phyloP scores from a whole-genome alignment of 495 filamentous ascomycete species.

The Amorphotheca resinae region DNA sequence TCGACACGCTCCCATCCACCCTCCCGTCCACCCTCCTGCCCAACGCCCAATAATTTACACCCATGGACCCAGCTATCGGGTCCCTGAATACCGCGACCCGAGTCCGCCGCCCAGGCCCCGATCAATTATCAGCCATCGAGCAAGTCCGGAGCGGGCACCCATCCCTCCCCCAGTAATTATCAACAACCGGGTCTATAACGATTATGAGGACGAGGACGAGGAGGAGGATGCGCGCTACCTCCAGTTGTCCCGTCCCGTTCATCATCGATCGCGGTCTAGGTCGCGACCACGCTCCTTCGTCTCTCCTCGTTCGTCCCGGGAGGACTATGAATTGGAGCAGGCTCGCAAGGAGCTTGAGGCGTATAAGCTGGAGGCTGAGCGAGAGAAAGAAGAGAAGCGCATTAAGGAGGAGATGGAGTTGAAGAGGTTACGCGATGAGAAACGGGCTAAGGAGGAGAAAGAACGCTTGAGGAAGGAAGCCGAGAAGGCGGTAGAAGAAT shows the following conservation, averaged over 20 bases:
- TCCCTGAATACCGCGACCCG: conserved; percentile 3
- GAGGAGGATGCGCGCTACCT: conserved; percentile 11
- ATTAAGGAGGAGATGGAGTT: conserved; percentile 33
- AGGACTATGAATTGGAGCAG: conserved; percentile 18
- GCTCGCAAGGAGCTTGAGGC: conserved; percentile 18
- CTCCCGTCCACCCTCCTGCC: neutral
- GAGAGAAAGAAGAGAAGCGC: conserved; percentile 29
- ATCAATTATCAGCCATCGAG: conserved; percentile 8
- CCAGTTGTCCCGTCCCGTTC: conserved; percentile 17
- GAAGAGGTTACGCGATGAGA: conserved; percentile 29
- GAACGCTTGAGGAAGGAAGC: conserved; percentile 38
- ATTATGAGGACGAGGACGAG: conserved; percentile 18
- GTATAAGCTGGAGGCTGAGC: conserved; percentile 26
- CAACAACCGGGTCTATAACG: conserved; percentile 35
- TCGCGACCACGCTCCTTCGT: conserved; percentile 17
- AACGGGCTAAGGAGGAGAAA: conserved; percentile 42
- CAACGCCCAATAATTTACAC: neutral
- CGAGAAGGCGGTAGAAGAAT: conserved; percentile 33
- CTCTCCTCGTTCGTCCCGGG: conserved; percentile 17
- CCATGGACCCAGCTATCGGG: conserved; percentile 7
- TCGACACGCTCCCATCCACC: neutral
- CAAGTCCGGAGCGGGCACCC: conserved; percentile 15
- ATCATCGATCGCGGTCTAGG: conserved; percentile 19
- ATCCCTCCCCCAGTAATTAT: conserved; percentile 36
- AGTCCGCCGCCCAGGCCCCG: conserved; percentile 5